Evolutionary conservation across 768 basidiomycete species (phyloP), one percentile per base, ranked within the genome.

Genomic region (Mycena kentingensis): DNA sequence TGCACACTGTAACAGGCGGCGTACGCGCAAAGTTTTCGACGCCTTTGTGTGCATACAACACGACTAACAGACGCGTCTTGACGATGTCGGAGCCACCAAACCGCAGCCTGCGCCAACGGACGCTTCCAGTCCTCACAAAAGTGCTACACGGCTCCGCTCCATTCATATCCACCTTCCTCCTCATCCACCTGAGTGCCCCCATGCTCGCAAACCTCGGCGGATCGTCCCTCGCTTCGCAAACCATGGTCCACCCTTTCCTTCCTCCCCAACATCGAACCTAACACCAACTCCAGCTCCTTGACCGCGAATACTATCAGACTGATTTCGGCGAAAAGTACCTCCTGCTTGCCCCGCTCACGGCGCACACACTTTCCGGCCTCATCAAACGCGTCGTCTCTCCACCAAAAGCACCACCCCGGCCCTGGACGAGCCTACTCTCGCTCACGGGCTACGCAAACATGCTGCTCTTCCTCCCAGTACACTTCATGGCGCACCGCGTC

Each of bases 271-370:
- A n/a, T 15, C 15, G 25, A 21, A 31, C 2, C 18, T 35, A 25
- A 35, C 18, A 28, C n/a, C 8, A 18, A 16, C 13, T 36, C 8
- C 60, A 93, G 90, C 73, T 94, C 37, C 74, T 95, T 12, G 89
- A 90, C 10, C 73, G 91, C 47, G 91, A 92, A 69, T 92, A 91
- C 69, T 94, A 95, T 67, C 90, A 93, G 64, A 88, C 86, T 0
- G 50, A 70, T 0, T 76, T 85, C 46, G 80, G 81, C 19, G 90
- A 94, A 67, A 80, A 75, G 34, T 80, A 81, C 36, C 80, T 93
- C 12, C 73, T 93, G 10, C 72, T 88, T 27, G 70, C 72, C 1
- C 91, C 92, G 0, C 68, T 95, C n/a, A 70, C 71, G 26, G 62
- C 85, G 8, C 92, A 94, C 63, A 67, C 83, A 19, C 51, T 80